A percentile compares a stretch with the other conserved stretches of the same genome.
Evolutionary conservation across 352 stramenopile genomes (phyloP).

Genomic region (Pythium grandisporangium): DNA sequence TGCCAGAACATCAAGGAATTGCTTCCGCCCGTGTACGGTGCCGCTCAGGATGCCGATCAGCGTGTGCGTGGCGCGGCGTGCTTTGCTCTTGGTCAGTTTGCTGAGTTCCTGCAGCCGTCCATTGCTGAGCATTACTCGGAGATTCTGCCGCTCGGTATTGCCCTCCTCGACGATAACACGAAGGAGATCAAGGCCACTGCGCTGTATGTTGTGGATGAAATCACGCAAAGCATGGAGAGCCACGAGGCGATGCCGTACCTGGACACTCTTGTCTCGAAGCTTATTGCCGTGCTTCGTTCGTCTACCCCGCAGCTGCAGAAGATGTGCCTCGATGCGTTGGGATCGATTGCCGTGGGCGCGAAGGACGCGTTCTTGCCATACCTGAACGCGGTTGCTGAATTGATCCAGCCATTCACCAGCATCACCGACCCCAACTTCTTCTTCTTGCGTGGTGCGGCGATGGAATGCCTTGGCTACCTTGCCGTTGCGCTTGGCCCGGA

Average conservation of each 20-base stretch:
- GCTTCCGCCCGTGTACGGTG: conserved; percentile 88
- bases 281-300: conserved; percentile 89
- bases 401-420: conserved; percentile 85
- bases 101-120: conserved; percentile 97
- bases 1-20: conserved; percentile 91
- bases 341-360: conserved; percentile 94
- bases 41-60: conserved; percentile 88
- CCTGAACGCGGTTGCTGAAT: conserved; percentile 80
- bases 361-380: conserved; percentile 97
- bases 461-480: conserved; percentile 98
- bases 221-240: conserved; percentile 96
- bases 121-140: conserved; percentile 93
- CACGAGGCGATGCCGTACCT: conserved; percentile 93
- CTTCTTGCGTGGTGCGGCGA: conserved; percentile 90
- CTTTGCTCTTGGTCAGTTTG: conserved; percentile 97
- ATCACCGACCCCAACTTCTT: conserved; percentile 91
- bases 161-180: conserved; percentile 90
- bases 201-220: conserved; percentile 98
- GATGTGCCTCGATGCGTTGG: conserved; percentile 95
- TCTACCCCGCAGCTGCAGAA: conserved; percentile 93
- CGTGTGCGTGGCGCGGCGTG: conserved; percentile 95
- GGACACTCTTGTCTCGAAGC: conserved; percentile 93
- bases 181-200: conserved; percentile 93
- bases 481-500: conserved; percentile 95
- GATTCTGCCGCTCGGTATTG: conserved; percentile 95